Evolutionary conservation across 345 rosid genomes (phyloP), one percentile per base, ranked within the genome.

Genomic region (Physaria fendleri): DNA sequence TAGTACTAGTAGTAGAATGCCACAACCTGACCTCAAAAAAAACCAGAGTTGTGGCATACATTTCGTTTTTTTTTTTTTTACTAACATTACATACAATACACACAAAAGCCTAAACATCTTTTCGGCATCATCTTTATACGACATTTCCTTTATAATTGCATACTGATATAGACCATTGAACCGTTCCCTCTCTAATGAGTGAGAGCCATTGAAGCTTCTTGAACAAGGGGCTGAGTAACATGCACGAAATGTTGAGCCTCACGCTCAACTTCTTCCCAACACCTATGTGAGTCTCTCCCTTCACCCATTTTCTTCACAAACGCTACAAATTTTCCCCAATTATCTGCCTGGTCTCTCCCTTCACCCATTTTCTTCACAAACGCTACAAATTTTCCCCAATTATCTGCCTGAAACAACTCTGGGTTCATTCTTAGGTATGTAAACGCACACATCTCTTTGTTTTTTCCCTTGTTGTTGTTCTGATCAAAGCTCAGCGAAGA

Each of bases 381-480:
- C 7, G 79, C 76, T 16, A 93, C 95, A n/a, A 93, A 93, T 18
- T 65, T 74, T 41, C 97, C 82, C 97, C 99, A 93, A 59, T 93
- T 88, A 4, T 85, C 86, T 0, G 82, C 74, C 13, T 88, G 82
- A 33, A 93, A 93, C 53, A 93, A 49, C 29, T 79, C 67, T 0
- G 97, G 97, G 32, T 75, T 93, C 99, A 93, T 89, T 74, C 99
- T 85, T 69, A 93, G 66, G 76, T 93, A 93, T 0, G 99, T 89
- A 74, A 93, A 93, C 9, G 97, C 97, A n/a, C 94, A 93, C 99
- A 89, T 93, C 74, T 86, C 82, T 60, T 60, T 67, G n/a, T n/a
- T 49, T 24, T 69, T 69, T 28, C 71, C 79, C 2, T 15, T 73
- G 0, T 64, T 59, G n/a, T n/a, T n/a, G 24, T 67, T 62, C n/a